Base-by-base conservation (phyloP, 208 protist genomes). In the Leishmania mexicana region DNA sequence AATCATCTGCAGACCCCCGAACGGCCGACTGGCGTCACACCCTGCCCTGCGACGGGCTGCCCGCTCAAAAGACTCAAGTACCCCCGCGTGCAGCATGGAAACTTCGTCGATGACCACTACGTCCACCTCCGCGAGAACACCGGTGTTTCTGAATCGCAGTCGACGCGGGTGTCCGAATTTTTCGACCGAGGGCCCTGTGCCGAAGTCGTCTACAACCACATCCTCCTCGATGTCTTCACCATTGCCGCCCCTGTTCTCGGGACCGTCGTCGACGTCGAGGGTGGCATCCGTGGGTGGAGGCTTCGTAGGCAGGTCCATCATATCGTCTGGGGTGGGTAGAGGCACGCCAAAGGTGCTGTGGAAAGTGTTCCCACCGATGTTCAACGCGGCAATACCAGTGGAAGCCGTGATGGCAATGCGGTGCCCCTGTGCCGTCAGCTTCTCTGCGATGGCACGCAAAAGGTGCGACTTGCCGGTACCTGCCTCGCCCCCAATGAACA, bases 1-100 rank as follows among this genome's bases (percentile, higher is more conserved):
- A 40, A 99, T 88, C 21, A 99, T 57, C 88, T 98, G 97, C 64
- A 98, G 93, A 11, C 96, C 97, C 42, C 97, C 97, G 83, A 99
- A 98, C 8, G 96, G 91, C 38, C 72, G 83, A 11, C 73, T 60
- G 5, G 28, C 31, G 60, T 78, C 65, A 40, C 64, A 86, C 76
- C 78, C 95, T 84, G 72, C 0, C 42, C 95, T 89, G 3, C 76
- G 79, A 1, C 93, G 91, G 31, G 92, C 92, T 2, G 92, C 82
- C 19, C 91, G 89, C 60, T 99, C 96, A 1, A 98, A 81, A 6
- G 91, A 60, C 72, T 96, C 93, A 70, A 99, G 91, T 35, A 98
- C 87, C 57, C 87, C 89, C 40, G 86, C 89, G 71, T 93, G 87
- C 78, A 99, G 80, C 95, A 98, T 97, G 19, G 95, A 98, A 6